Conservation (phyloP, 75 land plant species). For the Adiantum capillusveneris region DNA sequence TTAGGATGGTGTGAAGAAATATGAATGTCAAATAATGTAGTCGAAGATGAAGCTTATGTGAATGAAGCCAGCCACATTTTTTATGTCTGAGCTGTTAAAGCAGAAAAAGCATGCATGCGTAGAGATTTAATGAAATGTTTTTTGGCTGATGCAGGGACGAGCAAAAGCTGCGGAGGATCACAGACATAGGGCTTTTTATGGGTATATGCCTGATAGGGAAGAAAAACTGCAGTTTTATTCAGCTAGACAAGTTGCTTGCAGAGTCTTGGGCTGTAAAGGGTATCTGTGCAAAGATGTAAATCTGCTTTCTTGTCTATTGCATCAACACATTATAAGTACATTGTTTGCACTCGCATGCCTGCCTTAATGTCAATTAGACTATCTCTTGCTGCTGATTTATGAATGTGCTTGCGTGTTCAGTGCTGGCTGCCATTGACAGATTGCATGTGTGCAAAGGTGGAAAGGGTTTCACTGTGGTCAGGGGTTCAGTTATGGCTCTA, state of each 20-base stretch:
- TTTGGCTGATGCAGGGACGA: conserved; percentile 41
- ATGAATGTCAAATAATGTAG: too few species aligned
- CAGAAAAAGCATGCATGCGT: too few species aligned
- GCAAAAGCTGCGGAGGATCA: conserved; percentile 63
- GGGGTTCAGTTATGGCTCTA: conserved; percentile 78
- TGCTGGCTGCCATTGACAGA: conserved; percentile 87
- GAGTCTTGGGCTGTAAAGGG: conserved; percentile 77
- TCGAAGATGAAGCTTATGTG: too few species aligned
- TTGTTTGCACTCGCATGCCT: too few species aligned
- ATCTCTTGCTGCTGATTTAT: not conserved
- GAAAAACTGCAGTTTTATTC: conserved; percentile 73
- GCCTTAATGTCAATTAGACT: not conserved
- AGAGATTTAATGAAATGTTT: not conserved
- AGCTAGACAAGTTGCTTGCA: conserved; percentile 88
- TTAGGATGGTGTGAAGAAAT: too few species aligned
- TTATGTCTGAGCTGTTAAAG: too few species aligned
- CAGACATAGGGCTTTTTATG: conserved; percentile 62
- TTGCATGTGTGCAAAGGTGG: conserved; percentile 79
- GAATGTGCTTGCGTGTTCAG: conserved; percentile 27
- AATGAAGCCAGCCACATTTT: too few species aligned
- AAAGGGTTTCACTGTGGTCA: conserved; percentile 42
- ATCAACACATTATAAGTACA: too few species aligned
- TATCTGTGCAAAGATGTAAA: conserved; percentile 85
- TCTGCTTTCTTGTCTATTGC: too few species aligned
- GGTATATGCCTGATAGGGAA: conserved; percentile 54